Conservation (phyloP, 768 basidiomycete species). For the Mycena epipterygia region DNA sequence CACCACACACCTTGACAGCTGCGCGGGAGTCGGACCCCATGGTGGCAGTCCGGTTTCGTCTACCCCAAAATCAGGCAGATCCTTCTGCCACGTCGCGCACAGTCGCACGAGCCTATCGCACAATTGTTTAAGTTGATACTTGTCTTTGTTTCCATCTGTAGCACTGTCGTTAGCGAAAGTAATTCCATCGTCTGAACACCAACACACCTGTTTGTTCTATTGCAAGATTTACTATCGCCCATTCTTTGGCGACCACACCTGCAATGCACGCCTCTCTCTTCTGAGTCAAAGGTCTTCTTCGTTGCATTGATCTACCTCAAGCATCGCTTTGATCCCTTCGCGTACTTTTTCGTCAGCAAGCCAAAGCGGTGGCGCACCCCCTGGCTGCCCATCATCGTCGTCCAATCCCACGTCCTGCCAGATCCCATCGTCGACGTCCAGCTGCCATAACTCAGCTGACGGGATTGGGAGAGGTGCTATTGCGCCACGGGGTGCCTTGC, state of each 20-base stretch:
- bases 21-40: background rate
- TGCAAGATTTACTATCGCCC: background rate
- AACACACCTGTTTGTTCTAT: background rate
- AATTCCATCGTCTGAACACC: rapidly evolving
- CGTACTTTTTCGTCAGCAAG: slow-evolving; percentile 37
- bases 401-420: slow-evolving; percentile 46
- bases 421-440: too few species aligned
- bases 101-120: background rate
- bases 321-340: slow-evolving; percentile 32
- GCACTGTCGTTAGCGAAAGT: too few species aligned
- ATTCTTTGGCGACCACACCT: slow-evolving; percentile 9
- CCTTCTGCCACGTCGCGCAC: background rate
- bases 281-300: slow-evolving; percentile 27
- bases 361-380: slow-evolving; percentile 37
- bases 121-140: background rate
- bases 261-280: background rate
- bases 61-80: background rate
- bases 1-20: background rate
- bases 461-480: slow-evolving; percentile 36
- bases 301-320: slow-evolving; percentile 32
- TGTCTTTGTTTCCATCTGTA: too few species aligned
- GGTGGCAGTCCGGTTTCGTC: background rate
- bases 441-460: slow-evolving; percentile 22
- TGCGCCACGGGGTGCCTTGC: slow-evolving; percentile 34
- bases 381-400: slow-evolving; percentile 35